These are phyloP conservation scores for Rhododendron ovatum DNA, from an alignment of 148 eudicot species.

Conservation along the genomic window DNA sequence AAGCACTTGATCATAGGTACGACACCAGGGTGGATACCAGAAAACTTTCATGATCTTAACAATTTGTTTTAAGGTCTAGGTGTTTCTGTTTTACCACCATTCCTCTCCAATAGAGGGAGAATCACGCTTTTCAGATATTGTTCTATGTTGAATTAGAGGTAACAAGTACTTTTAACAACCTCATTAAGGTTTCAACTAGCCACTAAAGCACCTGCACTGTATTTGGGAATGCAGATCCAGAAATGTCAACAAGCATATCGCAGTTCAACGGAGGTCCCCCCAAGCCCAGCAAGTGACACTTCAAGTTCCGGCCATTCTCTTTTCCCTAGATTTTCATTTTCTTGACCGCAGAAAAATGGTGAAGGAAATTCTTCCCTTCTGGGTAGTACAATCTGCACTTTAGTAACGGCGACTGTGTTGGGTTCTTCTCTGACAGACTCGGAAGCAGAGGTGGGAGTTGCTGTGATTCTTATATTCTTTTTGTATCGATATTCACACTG, in stretches of 20 bases:
- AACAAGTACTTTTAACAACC: background rate
- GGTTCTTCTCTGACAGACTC: background rate
- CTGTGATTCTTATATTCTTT: slow-evolving; percentile 13
- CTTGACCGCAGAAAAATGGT: slow-evolving; percentile 19
- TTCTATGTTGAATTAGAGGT: background rate
- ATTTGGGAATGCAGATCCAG: slow-evolving; percentile 44
- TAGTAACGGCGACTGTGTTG: background rate
- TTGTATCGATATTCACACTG: slow-evolving; percentile 7
- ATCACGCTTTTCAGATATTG: background rate
- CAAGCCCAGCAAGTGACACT: slow-evolving; percentile 54
- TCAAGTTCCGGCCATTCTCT: slow-evolving; percentile 58
- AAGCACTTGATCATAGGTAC: background rate
- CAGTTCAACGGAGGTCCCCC: slow-evolving; percentile 40
- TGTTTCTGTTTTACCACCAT: background rate
- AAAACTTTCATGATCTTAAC: background rate
- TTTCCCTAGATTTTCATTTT: slow-evolving; percentile 80
- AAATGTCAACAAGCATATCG: slow-evolving; percentile 92
- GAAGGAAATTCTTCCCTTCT: background rate
- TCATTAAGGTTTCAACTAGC: background rate
- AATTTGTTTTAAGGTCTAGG: background rate
- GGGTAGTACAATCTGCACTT: background rate
- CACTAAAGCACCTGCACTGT: slow-evolving; percentile 5
- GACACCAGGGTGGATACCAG: background rate
- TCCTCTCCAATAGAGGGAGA: background rate
- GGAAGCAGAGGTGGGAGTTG: background rate